Percentiles rank a stretch among this genome's conserved stretches.
Evolutionary conservation across 768 basidiomycete species (phyloP).

Genomic region (Russula brevipes): DNA sequence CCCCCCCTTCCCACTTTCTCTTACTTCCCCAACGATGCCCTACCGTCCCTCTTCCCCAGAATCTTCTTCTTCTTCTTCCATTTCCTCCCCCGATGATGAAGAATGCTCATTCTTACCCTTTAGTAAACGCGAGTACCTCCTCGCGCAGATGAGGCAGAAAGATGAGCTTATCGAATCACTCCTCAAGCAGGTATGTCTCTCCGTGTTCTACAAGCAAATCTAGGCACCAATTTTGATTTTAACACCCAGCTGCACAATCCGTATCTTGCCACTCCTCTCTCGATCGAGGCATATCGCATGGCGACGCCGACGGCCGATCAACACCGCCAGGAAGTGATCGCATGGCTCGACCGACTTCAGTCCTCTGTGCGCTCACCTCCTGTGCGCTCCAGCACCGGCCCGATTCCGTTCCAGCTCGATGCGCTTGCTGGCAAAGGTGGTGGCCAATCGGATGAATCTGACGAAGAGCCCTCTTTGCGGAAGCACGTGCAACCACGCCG

Average conservation of each 20-base stretch:
- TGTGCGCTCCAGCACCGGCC: conserved; percentile 38
- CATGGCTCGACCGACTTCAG: conserved; percentile 70
- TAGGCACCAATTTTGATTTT: conserved; percentile 7
- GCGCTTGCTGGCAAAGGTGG: conserved; percentile 30
- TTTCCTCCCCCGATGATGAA: conserved; percentile 20
- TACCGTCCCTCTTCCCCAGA: neutral
- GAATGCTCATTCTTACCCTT: conserved; percentile 30
- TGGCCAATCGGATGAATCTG: conserved; percentile 31
- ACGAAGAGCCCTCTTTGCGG: conserved; percentile 9
- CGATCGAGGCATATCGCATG: conserved; percentile 73
- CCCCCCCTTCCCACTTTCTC: conserved; percentile 28
- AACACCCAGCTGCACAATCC: conserved; percentile 64
- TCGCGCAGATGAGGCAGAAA: conserved; percentile 83
- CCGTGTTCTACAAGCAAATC: neutral
- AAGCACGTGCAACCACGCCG: neutral
- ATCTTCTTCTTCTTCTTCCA: neutral
- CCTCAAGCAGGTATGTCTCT: conserved; percentile 61
- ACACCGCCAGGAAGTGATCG: conserved; percentile 61
- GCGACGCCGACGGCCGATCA: conserved; percentile 72
- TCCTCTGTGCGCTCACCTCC: conserved; percentile 51
- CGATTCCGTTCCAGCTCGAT: conserved; percentile 40
- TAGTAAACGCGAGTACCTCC: conserved; percentile 82
- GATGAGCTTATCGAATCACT: conserved; percentile 81
- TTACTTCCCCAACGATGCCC: neutral
- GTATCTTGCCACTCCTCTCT: conserved; percentile 70